Conservation (phyloP, 1,139 yeast genomes). For the Zygosaccharomyces sapae region DNA sequence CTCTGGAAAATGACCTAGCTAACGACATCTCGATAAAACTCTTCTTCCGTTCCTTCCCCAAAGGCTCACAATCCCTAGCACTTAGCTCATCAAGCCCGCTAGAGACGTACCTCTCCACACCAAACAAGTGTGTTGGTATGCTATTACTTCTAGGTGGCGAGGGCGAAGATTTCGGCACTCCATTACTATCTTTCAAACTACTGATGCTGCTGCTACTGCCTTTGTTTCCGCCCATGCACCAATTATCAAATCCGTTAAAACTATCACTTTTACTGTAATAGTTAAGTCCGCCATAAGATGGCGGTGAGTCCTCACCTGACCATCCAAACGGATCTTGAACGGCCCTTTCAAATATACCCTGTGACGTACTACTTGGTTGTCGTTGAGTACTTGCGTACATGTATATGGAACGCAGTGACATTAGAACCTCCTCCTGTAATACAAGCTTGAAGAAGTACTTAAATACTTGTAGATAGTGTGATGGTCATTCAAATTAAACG, state of each 20-base stretch:
- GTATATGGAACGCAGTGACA: conserved; percentile 5
- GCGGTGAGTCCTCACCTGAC: conserved; percentile 12
- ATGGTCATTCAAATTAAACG: too few relatives aligned
- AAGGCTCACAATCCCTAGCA: conserved; percentile 1
- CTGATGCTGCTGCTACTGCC: too few relatives aligned
- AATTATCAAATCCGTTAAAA: conserved; percentile 2
- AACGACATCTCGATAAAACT: conserved; percentile 30
- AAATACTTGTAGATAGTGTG: too few relatives aligned
- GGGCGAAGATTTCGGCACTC: conserved; percentile 3
- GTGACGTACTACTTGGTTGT: conserved; percentile 3
- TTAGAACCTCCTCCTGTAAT: background rate
- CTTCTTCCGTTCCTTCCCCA: conserved; percentile 14
- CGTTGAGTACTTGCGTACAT: conserved; percentile 4
- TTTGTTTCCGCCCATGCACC: conserved; percentile 2
- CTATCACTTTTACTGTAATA: conserved; percentile 2
- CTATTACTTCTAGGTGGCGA: conserved; percentile 14
- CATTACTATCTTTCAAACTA: conserved; percentile 7
- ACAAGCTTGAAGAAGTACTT: too few relatives aligned
- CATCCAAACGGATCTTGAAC: conserved; percentile 31
- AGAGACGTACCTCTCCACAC: conserved; percentile 31
- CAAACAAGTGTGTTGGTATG: conserved; percentile 34
- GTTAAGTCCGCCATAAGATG: background rate
- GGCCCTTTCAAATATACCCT: conserved; percentile 27
- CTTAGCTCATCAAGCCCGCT: conserved; percentile 27
- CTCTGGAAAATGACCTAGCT: conserved; percentile 21